phyloP scores from a whole-genome alignment of 257 asterid species.

The Knoxia roxburghii region DNA sequence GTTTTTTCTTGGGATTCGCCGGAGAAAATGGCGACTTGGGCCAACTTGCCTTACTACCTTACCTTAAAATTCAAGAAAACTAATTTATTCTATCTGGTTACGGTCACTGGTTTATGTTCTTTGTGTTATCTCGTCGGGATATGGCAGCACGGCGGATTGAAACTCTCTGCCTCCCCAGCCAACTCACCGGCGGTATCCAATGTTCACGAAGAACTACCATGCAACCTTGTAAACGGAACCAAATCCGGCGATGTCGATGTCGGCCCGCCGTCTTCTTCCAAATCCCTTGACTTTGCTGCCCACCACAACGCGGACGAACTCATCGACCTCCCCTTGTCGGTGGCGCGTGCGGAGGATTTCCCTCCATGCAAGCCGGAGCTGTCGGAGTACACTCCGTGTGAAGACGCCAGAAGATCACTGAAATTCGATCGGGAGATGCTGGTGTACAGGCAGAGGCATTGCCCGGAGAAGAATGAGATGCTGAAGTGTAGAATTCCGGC shows the following conservation, averaged over 20 bases:
- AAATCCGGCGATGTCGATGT: not conserved
- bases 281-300: conserved; percentile 50
- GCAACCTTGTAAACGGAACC: conserved; percentile 24
- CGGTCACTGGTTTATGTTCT: conserved; percentile 57
- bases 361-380: conserved; percentile 48
- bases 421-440: conserved; percentile 58
- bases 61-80: conserved; percentile 50
- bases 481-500: conserved; percentile 80
- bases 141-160: conserved; percentile 51
- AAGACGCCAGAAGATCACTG: conserved; percentile 57
- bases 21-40: conserved; percentile 46
- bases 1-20: conserved; percentile 16
- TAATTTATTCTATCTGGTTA: conserved; percentile 45
- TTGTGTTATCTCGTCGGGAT: conserved; percentile 62
- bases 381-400: conserved; percentile 92
- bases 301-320: conserved; percentile 61
- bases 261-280: not conserved
- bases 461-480: conserved; percentile 56
- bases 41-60: conserved; percentile 39
- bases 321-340: conserved; percentile 19
- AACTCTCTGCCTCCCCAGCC: conserved; percentile 13
- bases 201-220: conserved; percentile 34
- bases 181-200: conserved; percentile 10
- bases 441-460: conserved; percentile 69
- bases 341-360: conserved; percentile 46